Evolutionary conservation across 179 eudicot species (phyloP).

Genomic region (Sideroxylon spinosum): DNA sequence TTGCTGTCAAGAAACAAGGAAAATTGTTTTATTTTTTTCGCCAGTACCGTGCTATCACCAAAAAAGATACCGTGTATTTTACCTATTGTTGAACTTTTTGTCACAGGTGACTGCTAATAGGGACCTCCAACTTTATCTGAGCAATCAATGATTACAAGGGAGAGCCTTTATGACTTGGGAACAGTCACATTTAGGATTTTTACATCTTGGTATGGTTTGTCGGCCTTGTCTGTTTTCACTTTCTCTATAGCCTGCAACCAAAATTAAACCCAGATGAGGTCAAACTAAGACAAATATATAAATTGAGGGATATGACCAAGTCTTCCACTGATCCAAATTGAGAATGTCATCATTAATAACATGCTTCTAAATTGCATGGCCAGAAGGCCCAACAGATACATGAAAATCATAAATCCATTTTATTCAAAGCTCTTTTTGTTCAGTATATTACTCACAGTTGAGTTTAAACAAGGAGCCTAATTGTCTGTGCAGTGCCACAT

Average conservation of each 20-base stretch:
- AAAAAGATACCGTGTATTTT: background rate
- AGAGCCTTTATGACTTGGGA: slow-evolving; percentile 55
- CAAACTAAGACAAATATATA: background rate
- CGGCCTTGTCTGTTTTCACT: slow-evolving; percentile 86
- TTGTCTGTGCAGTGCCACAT: background rate
- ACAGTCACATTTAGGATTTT: slow-evolving; percentile 90
- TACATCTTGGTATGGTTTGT: slow-evolving; percentile 91
- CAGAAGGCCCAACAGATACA: background rate
- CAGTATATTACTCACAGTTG: background rate
- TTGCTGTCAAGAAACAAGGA: background rate
- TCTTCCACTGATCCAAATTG: background rate
- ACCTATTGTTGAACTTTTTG: background rate
- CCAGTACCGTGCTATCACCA: too few relatives aligned
- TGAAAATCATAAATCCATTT: background rate
- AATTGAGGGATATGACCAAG: background rate
- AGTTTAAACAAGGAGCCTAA: background rate
- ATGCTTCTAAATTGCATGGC: background rate
- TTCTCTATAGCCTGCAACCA: slow-evolving; percentile 74
- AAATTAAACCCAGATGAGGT: slow-evolving; percentile 1
- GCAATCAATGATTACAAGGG: background rate
- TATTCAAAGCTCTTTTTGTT: background rate
- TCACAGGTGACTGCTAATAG: background rate
- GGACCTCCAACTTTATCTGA: background rate
- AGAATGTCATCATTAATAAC: slow-evolving; percentile 12
- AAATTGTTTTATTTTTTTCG: too few relatives aligned